Evolutionary conservation across 495 filamentous ascomycete species (phyloP).

Genomic region (Daldinia loculata): DNA sequence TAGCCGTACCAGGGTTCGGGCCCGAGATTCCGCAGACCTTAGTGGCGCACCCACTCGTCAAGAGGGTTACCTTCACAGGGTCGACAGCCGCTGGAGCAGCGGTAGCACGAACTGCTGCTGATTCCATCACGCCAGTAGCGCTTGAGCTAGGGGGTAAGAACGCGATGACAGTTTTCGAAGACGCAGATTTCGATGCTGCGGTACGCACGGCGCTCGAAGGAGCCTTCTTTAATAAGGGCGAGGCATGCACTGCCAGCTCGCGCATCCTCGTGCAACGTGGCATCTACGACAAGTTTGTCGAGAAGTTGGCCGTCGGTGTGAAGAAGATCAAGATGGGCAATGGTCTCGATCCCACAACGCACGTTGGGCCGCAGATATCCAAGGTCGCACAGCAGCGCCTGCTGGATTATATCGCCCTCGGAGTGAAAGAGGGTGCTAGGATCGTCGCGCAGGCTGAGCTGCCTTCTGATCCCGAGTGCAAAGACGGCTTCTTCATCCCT

Average conservation of each 20-base stretch:
- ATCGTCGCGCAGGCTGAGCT: slow-evolving; percentile 54
- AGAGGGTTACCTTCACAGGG: slow-evolving; percentile 77
- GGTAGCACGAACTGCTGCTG: slow-evolving; percentile 15
- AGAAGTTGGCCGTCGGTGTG: slow-evolving; percentile 15
- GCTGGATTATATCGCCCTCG: slow-evolving; percentile 68
- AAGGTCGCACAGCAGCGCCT: slow-evolving; percentile 45
- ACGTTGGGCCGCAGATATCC: slow-evolving; percentile 21
- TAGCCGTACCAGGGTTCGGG: slow-evolving; percentile 8
- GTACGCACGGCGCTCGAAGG: slow-evolving; percentile 19
- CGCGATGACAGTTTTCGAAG: slow-evolving; percentile 11
- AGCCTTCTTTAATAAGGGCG: slow-evolving; percentile 27
- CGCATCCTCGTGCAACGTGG: slow-evolving; percentile 17
- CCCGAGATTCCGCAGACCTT: slow-evolving; percentile 67
- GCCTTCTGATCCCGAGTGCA: slow-evolving; percentile 62
- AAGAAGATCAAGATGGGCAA: slow-evolving; percentile 21
- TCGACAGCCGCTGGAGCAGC: slow-evolving; percentile 18
- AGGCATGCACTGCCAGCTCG: slow-evolving; percentile 18
- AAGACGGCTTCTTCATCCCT: slow-evolving; percentile 67
- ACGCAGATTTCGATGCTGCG: slow-evolving; percentile 18
- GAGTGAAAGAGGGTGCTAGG: slow-evolving; percentile 70
- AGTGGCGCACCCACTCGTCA: slow-evolving; percentile 66
- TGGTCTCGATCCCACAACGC: slow-evolving; percentile 15
- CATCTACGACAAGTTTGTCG: slow-evolving; percentile 16
- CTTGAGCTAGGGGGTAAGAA: slow-evolving; percentile 27
- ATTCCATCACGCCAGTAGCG: slow-evolving; percentile 18